A percentile compares a stretch with the other conserved stretches of the same genome.
Evolutionary conservation across 192 early-diverging fungal genomes (phyloP).

Genomic region (Coemansia sp.): DNA sequence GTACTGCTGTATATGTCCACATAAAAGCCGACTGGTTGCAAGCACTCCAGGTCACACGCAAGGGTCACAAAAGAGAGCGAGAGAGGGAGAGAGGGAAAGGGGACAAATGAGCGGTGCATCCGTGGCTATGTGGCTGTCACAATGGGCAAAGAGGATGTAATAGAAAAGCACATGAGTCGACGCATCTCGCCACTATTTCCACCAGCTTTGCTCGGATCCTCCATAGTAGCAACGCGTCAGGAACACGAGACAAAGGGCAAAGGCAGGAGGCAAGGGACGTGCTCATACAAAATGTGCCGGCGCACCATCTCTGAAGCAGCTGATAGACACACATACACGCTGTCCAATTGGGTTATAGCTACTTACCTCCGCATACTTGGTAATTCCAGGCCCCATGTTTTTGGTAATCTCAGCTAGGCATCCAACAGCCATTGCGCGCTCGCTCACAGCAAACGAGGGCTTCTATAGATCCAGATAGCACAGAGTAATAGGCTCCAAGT

Average conservation of each 20-base stretch:
- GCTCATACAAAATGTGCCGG: slow-evolving; percentile 4
- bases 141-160: neutral
- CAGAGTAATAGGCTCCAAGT: neutral
- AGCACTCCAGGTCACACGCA: slow-evolving; percentile 1
- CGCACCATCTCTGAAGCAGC: neutral
- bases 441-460: slow-evolving; percentile 64
- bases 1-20: slow-evolving; percentile 5
- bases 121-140: slow-evolving; percentile 7
- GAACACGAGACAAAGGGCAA: neutral
- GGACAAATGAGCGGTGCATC: neutral
- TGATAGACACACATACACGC: neutral
- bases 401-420: slow-evolving; percentile 78
- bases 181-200: neutral
- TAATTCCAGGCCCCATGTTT: slow-evolving; percentile 58
- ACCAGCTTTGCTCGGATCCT: neutral
- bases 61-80: neutral
- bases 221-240: neutral
- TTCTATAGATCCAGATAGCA: slow-evolving; percentile 56
- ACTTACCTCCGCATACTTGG: slow-evolving; percentile 58
- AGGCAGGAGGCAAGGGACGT: neutral
- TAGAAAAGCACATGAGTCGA: neutral
- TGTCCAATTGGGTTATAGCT: neutral
- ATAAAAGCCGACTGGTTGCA: neutral
- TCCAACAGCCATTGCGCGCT: slow-evolving; percentile 91
- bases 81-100: neutral